Evolutionary conservation across 78 protist species (phyloP).

Genomic region (Bigelowiella natans): DNA sequence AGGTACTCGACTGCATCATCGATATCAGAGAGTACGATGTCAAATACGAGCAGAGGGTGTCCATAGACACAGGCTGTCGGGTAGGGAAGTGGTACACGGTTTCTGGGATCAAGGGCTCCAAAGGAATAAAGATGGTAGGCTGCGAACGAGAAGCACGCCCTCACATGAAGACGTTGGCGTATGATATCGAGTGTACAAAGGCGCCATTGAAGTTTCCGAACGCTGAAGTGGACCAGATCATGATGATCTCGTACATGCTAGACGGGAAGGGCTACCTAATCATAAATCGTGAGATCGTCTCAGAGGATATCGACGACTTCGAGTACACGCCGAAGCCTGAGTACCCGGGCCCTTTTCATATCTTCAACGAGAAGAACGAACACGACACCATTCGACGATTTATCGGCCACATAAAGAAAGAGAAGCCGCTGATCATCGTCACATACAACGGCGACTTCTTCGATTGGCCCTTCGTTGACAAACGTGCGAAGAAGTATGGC

Average conservation of each 20-base stretch:
- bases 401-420: slow-evolving; percentile 58
- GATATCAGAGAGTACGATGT: slow-evolving; percentile 95
- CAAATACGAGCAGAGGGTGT: slow-evolving; percentile 77
- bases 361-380: slow-evolving; percentile 75
- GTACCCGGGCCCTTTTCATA: slow-evolving; percentile 71
- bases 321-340: slow-evolving; percentile 91
- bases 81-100: slow-evolving; percentile 36
- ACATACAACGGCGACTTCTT: slow-evolving; percentile 98
- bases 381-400: slow-evolving; percentile 39
- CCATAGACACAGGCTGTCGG: slow-evolving; percentile 67
- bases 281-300: slow-evolving; percentile 82
- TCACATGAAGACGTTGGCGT: background rate
- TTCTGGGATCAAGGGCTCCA: background rate
- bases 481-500: slow-evolving; percentile 43
- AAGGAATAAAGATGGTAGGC: background rate
- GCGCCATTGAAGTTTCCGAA: slow-evolving; percentile 92
- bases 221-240: slow-evolving; percentile 55
- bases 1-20: background rate
- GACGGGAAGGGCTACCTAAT: slow-evolving; percentile 85
- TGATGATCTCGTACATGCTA: slow-evolving; percentile 98
- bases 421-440: slow-evolving; percentile 73
- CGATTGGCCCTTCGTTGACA: slow-evolving; percentile 97
- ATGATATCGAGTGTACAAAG: slow-evolving; percentile 96
- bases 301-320: slow-evolving; percentile 81
- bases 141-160: slow-evolving; percentile 5